Evolutionary conservation across 2,329 filamentous ascomycete species (phyloP), one percentile per base, ranked within the genome.

Genomic region (Ceratocystis huliohia): DNA sequence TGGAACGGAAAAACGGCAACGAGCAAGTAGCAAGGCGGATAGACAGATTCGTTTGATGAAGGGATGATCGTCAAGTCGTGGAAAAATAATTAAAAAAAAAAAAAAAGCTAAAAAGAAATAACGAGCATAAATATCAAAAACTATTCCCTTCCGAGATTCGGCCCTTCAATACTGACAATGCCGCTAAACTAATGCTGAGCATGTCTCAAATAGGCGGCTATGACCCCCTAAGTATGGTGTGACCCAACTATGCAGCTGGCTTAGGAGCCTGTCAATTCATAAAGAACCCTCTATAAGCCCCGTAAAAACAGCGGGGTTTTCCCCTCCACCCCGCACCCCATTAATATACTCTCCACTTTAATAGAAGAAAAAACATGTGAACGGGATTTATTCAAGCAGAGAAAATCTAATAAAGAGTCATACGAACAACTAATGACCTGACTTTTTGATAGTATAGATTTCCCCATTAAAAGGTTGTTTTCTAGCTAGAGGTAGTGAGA

Each of bases 81-180:
- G 20, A 30, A 56, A 28, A 61, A 61, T 25, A 46, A 45, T 2
- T 33, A 46, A 48, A 61, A 59, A 10, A 41, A 7, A 65, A 65
- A 53, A 65, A 56, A 13, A 44, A 37, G 3, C 3, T 7, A 46
- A 17, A 20, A 28, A 50, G 25, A 28, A 65, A 65, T 33, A 65
- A 59, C 15, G 25, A 37, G 53, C n/a, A 13, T 64, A 25, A n/a
- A 63, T 63, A 25, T 17, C 48, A 28, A 37, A 30, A 22, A 45
- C 45, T 20, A 37, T 65, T 50, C 20, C 37, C 62, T 67, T 65
- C 61, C 62, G 66, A 64, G 20, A 65, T 65, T 67, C 62, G 66
- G 66, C 59, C 65, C 44, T 66, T 57, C 62, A 61, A 56, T 56
- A 62, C 50, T 64, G 56, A 37, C 8, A 30, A 62, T 56, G 48